A percentile compares a stretch with the other conserved stretches of the same genome.
phyloP scores from a whole-genome alignment of 768 basidiomycete genomes.

The Russula sp. region DNA sequence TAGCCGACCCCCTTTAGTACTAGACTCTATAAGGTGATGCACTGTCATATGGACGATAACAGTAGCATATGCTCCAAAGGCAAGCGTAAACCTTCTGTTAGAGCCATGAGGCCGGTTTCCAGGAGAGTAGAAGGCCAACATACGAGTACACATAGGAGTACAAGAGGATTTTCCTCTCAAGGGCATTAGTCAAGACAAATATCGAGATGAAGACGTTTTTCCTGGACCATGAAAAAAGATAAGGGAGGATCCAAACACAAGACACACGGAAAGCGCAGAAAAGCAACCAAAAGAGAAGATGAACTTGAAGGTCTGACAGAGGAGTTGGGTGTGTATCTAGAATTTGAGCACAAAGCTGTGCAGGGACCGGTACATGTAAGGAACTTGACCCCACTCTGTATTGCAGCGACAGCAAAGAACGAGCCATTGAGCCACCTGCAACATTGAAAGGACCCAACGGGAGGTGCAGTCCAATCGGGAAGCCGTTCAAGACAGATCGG shows the following conservation, averaged over 20 bases:
- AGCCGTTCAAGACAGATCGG: not conserved
- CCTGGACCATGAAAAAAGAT: slow-evolving; percentile 32
- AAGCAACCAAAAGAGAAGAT: slow-evolving; percentile 86
- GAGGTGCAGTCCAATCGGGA: not conserved
- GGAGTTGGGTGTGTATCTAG: slow-evolving; percentile 91
- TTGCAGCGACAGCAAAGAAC: slow-evolving; percentile 96
- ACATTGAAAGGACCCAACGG: slow-evolving; percentile 80
- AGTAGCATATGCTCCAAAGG: slow-evolving; percentile 80
- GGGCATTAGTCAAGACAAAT: slow-evolving; percentile 60
- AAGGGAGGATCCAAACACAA: not conserved
- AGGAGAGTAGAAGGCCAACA: slow-evolving; percentile 76
- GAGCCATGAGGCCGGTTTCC: slow-evolving; percentile 91
- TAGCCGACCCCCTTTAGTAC: not conserved
- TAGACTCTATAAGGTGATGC: slow-evolving; percentile 23
- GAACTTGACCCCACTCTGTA: slow-evolving; percentile 89
- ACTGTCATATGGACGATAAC: slow-evolving; percentile 98
- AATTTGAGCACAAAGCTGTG: slow-evolving; percentile 78
- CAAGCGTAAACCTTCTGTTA: slow-evolving; percentile 72
- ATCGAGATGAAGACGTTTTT: slow-evolving; percentile 90
- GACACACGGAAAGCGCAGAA: slow-evolving; percentile 39
- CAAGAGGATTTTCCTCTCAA: slow-evolving; percentile 71
- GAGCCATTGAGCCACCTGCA: slow-evolving; percentile 96
- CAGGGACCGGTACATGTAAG: slow-evolving; percentile 88
- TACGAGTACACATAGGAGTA: slow-evolving; percentile 60
- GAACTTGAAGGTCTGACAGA: slow-evolving; percentile 86